Evolutionary conservation across 1,284 basidiomycete genomes (phyloP).

Genomic region (Puccinia hordei): DNA sequence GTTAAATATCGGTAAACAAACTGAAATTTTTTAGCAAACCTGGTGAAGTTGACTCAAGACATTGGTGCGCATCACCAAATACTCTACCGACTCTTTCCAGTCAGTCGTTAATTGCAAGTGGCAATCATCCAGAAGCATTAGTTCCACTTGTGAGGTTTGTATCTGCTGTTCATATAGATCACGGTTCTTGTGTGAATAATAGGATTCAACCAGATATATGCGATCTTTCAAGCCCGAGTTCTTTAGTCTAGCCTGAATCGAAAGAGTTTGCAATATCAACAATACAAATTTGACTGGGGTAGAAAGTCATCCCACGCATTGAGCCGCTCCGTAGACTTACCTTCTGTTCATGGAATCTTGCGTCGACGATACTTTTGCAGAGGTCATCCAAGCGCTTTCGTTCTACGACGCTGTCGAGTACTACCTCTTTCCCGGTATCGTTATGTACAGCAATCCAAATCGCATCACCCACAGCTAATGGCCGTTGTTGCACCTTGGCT

Average conservation of each 20-base stretch:
- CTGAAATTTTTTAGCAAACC: constrained; percentile 53
- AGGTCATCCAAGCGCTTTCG: constrained; percentile 66
- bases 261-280: not conserved
- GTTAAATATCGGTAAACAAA: not conserved
- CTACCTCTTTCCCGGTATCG: constrained; percentile 57
- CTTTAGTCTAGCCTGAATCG: constrained; percentile 62
- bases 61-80: constrained; percentile 62
- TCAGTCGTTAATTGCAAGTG: constrained; percentile 64
- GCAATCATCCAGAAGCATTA: constrained; percentile 65
- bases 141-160: constrained; percentile 62
- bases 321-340: constrained; percentile 55
- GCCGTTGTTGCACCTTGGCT: constrained; percentile 62
- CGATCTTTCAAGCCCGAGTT: constrained; percentile 63
- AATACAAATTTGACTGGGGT: not conserved
- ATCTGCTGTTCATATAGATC: constrained; percentile 57
- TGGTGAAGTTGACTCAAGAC: constrained; percentile 61
- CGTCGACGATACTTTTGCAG: constrained; percentile 63
- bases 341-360: constrained; percentile 66
- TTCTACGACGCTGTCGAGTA: constrained; percentile 66
- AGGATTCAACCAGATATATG: constrained; percentile 66
- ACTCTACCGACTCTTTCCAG: constrained; percentile 63
- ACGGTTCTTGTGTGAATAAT: constrained; percentile 58
- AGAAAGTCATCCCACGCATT: not conserved
- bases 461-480: constrained; percentile 65
- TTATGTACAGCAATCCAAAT: constrained; percentile 64